These are phyloP conservation scores for thale cress (Arabidopsis thaliana) DNA, from an alignment of 345 rosid species.

Conservation along the genomic window TAIR10.1 NC_003074.8:1857001-1857500, in stretches of 20 bases:
- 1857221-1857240: too few relatives aligned
- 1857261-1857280: too few relatives aligned
- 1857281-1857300: neutral
- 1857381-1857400: conserved; percentile 94
- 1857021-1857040: conserved; percentile 87
- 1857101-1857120: conserved; percentile 79
- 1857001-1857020: conserved; percentile 52
- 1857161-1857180: neutral
- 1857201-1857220: too few relatives aligned
- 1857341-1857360: conserved; percentile 5
- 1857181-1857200: too few relatives aligned
- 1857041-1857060: conserved; percentile 90
- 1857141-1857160: neutral
- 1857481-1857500: conserved; percentile 56
- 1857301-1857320: neutral
- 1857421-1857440: conserved; percentile 94
- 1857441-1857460: conserved; percentile 74
- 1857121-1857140: conserved; percentile 15
- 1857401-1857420: conserved; percentile 85
- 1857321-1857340: neutral
- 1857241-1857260: too few relatives aligned
- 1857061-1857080: conserved; percentile 85
- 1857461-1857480: conserved; percentile 63
- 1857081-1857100: conserved; percentile 82
- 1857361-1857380: conserved; percentile 1